A percentile compares a stretch with the other conserved stretches of the same genome.
Conservation (phyloP, 306 rosid species). For the Sicyos baderoa region DNA sequence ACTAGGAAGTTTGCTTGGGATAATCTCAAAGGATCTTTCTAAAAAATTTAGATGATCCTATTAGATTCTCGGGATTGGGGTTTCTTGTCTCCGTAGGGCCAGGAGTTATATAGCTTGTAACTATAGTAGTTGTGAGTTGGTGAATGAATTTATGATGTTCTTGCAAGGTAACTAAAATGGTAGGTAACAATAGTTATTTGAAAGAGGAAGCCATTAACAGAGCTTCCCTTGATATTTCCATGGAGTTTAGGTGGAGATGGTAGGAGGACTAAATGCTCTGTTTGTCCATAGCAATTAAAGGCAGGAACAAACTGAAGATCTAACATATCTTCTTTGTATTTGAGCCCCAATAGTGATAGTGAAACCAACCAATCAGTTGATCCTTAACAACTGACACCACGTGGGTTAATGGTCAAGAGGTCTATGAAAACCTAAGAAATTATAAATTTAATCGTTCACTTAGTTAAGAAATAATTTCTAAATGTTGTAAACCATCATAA, state of each 20-base stretch:
- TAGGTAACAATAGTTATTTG: not conserved
- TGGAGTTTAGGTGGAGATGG: not conserved
- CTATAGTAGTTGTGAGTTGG: conserved; percentile 15
- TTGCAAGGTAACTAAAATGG: not conserved
- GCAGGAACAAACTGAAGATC: conserved; percentile 6
- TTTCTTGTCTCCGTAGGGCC: conserved; percentile 8
- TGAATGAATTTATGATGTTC: conserved; percentile 20
- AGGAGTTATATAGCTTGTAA: not conserved
- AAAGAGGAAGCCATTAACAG: not conserved
- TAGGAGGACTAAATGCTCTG: conserved; percentile 10
- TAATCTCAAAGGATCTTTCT: not conserved
- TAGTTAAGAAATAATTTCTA: too few species aligned
- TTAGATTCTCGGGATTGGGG: not conserved
- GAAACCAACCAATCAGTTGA: not conserved
- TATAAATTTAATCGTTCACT: too few species aligned
- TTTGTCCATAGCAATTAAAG: not conserved
- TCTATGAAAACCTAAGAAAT: too few species aligned
- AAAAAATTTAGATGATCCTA: not conserved
- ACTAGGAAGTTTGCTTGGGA: not conserved
- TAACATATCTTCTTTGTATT: not conserved
- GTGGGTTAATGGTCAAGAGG: too few species aligned
- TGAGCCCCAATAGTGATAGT: not conserved
- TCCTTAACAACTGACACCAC: not conserved
- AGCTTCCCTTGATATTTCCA: conserved; percentile 1
- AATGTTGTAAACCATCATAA: too few species aligned